These are phyloP conservation scores for Verticillium tricorpus DNA, from an alignment of 2,329 filamentous ascomycete genomes.

Conservation along the genomic window DNA sequence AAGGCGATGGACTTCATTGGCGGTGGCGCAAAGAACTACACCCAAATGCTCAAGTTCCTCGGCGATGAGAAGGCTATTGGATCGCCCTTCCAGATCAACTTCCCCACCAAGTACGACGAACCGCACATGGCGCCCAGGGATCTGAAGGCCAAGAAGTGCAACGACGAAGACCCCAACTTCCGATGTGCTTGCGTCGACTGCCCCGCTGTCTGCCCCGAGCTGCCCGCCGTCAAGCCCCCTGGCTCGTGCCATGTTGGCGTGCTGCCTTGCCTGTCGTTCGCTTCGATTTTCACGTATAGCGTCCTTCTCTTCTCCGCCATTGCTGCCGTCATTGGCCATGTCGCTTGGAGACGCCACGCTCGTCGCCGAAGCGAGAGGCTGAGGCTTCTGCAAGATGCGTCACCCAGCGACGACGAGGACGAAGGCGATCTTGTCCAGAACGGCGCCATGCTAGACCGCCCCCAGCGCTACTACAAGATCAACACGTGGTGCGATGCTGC, in stretches of 20 bases:
- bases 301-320: conserved; percentile 66
- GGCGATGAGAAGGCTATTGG: conserved; percentile 88
- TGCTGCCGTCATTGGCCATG: conserved; percentile 65
- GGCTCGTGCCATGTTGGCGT: conserved; percentile 77
- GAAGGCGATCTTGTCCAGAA: conserved; percentile 80
- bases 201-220: conserved; percentile 73
- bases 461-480: conserved; percentile 73
- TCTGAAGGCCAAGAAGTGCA: conserved; percentile 78
- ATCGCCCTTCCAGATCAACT: conserved; percentile 98
- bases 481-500: conserved; percentile 77
- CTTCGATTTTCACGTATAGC: conserved; percentile 81
- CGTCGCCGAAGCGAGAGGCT: conserved; percentile 75
- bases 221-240: conserved; percentile 68
- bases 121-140: conserved; percentile 67
- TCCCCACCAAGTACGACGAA: conserved; percentile 59
- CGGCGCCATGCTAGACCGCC: conserved; percentile 71
- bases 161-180: conserved; percentile 80
- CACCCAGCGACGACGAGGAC: conserved; percentile 87
- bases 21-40: conserved; percentile 87
- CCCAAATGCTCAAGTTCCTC: conserved; percentile 82
- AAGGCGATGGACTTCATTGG: conserved; percentile 96
- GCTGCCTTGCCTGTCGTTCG: conserved; percentile 91
- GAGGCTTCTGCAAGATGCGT: conserved; percentile 79
- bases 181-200: conserved; percentile 94
- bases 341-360: conserved; percentile 69